A percentile compares a stretch with the other conserved stretches of the same genome.
Evolutionary conservation across 805 yeast species (phyloP).

Genomic region (Spathaspora gorwiae): DNA sequence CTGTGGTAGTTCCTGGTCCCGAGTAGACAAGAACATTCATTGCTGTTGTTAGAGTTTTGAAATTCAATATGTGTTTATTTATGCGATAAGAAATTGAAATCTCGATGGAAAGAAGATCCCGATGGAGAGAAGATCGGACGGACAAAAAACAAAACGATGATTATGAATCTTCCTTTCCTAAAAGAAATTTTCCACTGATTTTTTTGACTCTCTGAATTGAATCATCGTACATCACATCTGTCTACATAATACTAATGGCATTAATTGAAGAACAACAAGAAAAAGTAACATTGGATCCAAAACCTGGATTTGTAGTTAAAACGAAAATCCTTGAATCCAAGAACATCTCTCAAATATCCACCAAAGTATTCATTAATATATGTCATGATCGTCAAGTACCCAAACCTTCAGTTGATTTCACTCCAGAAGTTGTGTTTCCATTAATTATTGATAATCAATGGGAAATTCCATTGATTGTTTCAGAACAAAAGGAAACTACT

Average conservation of each 20-base stretch:
- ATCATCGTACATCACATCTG: too few relatives aligned
- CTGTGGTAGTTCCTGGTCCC: slow-evolving; percentile 80
- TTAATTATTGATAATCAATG: slow-evolving; percentile 67
- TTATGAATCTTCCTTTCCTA: too few relatives aligned
- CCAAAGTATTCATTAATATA: slow-evolving; percentile 75
- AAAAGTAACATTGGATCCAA: slow-evolving; percentile 40
- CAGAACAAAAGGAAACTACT: slow-evolving; percentile 47
- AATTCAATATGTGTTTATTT: not conserved
- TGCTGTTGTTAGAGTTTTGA: not conserved
- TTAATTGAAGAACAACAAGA: slow-evolving; percentile 3
- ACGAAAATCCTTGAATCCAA: slow-evolving; percentile 43
- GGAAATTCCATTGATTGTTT: slow-evolving; percentile 80
- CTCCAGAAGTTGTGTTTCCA: slow-evolving; percentile 56
- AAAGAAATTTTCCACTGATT: too few relatives aligned
- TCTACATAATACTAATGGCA: not conserved
- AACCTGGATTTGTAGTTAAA: slow-evolving; percentile 72
- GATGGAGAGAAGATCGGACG: too few relatives aligned
- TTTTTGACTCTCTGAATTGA: too few relatives aligned
- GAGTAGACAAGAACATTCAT: slow-evolving; percentile 37
- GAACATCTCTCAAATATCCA: slow-evolving; percentile 23
- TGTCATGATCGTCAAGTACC: slow-evolving; percentile 68
- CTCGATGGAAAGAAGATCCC: too few relatives aligned
- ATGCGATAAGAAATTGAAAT: not conserved
- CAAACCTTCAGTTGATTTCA: slow-evolving; percentile 49
- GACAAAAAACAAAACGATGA: too few relatives aligned